These are phyloP conservation scores for Cubamyces sp. DNA, from an alignment of 768 basidiomycete genomes.

Conservation along the genomic window DNA sequence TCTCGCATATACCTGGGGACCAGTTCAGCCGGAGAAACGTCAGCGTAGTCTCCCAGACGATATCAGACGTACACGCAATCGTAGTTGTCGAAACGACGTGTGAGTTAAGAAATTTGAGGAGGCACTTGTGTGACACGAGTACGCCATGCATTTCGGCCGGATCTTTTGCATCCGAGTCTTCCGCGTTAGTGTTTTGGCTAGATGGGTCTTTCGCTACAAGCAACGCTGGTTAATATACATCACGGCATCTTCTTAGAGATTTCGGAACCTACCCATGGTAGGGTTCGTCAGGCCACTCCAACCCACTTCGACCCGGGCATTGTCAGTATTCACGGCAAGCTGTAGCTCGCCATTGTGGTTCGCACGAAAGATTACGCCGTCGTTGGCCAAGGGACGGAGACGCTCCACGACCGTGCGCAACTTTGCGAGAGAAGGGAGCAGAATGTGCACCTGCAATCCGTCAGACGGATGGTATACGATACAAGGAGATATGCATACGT, in stretches of 20 bases:
- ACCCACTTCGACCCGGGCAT: slow-evolving; percentile 76
- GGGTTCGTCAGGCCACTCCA: slow-evolving; percentile 80
- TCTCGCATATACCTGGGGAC: slow-evolving; percentile 71
- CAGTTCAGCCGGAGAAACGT: no score
- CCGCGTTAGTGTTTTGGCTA: slow-evolving; percentile 31
- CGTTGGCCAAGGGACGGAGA: slow-evolving; percentile 63
- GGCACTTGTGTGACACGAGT: slow-evolving; percentile 70
- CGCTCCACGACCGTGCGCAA: slow-evolving; percentile 81
- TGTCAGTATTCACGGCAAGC: slow-evolving; percentile 66
- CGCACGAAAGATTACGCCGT: slow-evolving; percentile 68
- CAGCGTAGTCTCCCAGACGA: neutral
- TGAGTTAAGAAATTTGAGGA: slow-evolving; percentile 80
- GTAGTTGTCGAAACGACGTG: slow-evolving; percentile 83
- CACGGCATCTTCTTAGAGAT: neutral
- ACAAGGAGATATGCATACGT: slow-evolving; percentile 51
- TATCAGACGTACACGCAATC: slow-evolving; percentile 71
- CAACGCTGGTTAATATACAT: neutral
- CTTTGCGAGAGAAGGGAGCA: slow-evolving; percentile 74
- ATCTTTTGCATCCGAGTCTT: slow-evolving; percentile 47
- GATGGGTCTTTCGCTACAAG: slow-evolving; percentile 29
- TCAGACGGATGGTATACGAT: no score
- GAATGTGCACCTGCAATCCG: slow-evolving; percentile 64
- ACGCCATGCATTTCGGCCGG: slow-evolving; percentile 65
- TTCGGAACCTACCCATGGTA: slow-evolving; percentile 43
- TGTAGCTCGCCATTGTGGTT: slow-evolving; percentile 62